Base-by-base conservation (phyloP, 257 asterid genomes). In the Fraxinus anomala region DNA sequence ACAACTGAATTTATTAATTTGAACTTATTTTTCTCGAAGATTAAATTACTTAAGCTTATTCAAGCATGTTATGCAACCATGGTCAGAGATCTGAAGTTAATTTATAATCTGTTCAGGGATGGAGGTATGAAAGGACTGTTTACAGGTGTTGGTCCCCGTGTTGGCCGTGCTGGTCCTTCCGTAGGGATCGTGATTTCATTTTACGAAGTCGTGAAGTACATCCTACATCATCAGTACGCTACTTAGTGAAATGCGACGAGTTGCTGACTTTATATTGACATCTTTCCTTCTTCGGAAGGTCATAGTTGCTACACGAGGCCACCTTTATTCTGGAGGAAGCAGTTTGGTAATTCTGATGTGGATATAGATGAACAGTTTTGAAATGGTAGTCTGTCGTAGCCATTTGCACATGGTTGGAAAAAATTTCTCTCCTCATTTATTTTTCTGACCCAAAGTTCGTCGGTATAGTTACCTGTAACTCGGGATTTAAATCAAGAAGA, bases 131-230 rank as follows among this genome's bases (percentile, higher is more conserved):
- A 82, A 78, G 99, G 99, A 19, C 83, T 93, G 83, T 96, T 93
- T 73, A 89, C 98, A 19, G 99, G 99, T 21, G 98, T 91, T 6
- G 98, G 98, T 2, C 99, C 99, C 23, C 97, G 99, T 75, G 95
- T 93, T 73, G 97, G 89, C 70, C 98, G 98, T 17, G 97, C 98
- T 16, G 99, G 99, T 47, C 99, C 99, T 69, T 93, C 99, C 0
- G 98, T 96, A 9, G 99, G 97, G 80, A 93, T 96, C 21, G 98
- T 96, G 70, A 81, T 96, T 79, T 96, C 99, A 1, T 96, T 96
- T 77, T 93, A 96, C 54, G 99, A 96, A 86, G 96, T 96, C 7
- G 96, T 92, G 59, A 96, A 96, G 81, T 82, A 90, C 75, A 72
- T 81, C 26, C 82, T 96, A 14, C 91, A 87, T 79, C 89, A 83